Evolutionary conservation across 306 rosid genomes (phyloP), one percentile per base, ranked within the genome.

Genomic region (Glycine tomentella): DNA sequence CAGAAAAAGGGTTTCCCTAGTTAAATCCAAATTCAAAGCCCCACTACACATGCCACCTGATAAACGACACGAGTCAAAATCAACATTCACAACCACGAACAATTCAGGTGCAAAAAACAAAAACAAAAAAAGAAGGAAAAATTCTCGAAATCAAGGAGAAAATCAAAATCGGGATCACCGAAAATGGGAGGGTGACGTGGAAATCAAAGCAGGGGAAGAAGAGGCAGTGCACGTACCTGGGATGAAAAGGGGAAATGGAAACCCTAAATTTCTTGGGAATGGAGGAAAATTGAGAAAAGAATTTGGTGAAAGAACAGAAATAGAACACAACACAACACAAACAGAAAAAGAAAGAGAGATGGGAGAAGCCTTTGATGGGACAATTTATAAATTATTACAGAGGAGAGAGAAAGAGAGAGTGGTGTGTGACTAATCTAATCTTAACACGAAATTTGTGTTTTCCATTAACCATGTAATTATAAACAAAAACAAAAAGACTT

Each of bases 21-120:
- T 90, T 82, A 87, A 82, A 88, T 87, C 75, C 49, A 86, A 86
- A 86, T 80, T 75, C 80, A 83, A 63, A 82, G 84, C 64, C 75
- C 82, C 85, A 80, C 75, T 77, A 66, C 74, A 86, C 87, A 83
- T 83, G 83, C 90, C 90, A 87, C 89, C 91, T 81, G 81, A 86
- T 62, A 86, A 81, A 77, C 75, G 76, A 73, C 17, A 73, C 16
- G 46, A 82, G 80, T 49, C 83, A 72, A 66, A 87, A 87, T 86
- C 82, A 77, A 75, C 83, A 79, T 42, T 61, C 58, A 63, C 68
- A 65, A 72, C 42, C 38, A 34, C 56, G 61, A 57, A 13, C 4
- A 55, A 65, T 13, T 65, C 63, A 55, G 34, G 58, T 52, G 13
- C 42, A 31, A 52, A 16, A 36, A 36, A 36, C 3, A 3, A 3